phyloP scores from a whole-genome alignment of 2,329 filamentous ascomycete genomes.

The Colletotrichum sp. region DNA sequence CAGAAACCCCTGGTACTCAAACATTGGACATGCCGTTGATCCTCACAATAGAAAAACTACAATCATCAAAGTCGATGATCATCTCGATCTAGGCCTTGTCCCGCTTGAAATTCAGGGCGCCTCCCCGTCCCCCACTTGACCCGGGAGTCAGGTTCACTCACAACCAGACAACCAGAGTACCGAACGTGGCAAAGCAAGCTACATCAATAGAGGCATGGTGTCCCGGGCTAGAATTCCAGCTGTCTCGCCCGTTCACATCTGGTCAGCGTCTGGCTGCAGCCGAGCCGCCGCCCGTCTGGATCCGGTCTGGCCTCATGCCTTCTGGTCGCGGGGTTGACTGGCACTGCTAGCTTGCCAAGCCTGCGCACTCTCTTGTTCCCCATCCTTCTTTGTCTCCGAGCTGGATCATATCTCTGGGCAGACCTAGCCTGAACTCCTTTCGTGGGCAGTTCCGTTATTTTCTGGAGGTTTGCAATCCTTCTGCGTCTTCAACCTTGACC shows the following conservation, averaged over 20 bases:
- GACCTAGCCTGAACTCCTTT: not conserved
- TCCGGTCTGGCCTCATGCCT: not conserved
- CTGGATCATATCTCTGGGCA: not conserved
- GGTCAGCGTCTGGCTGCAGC: not conserved
- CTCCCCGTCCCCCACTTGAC: not conserved
- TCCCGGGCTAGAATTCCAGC: not conserved
- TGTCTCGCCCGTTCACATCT: not conserved
- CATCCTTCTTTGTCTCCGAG: not conserved
- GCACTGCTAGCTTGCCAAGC: not conserved
- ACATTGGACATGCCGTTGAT: not conserved
- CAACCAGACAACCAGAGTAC: not conserved
- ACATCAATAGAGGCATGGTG: slow-evolving; percentile 4
- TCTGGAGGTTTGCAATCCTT: not conserved
- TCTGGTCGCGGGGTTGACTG: not conserved
- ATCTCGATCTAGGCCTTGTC: not conserved
- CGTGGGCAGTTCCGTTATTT: not conserved
- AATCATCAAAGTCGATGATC: not conserved
- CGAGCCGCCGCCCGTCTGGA: not conserved
- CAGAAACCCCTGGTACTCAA: not conserved
- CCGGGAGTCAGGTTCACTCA: not conserved
- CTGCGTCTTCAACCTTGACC: not conserved
- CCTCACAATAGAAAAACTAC: not conserved
- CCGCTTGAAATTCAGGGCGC: not conserved
- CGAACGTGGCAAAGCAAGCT: not conserved
- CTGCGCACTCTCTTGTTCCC: not conserved